Evolutionary conservation across 495 filamentous ascomycete species (phyloP), one percentile per base, ranked within the genome.

Genomic region (Aspergillus ellipticus): DNA sequence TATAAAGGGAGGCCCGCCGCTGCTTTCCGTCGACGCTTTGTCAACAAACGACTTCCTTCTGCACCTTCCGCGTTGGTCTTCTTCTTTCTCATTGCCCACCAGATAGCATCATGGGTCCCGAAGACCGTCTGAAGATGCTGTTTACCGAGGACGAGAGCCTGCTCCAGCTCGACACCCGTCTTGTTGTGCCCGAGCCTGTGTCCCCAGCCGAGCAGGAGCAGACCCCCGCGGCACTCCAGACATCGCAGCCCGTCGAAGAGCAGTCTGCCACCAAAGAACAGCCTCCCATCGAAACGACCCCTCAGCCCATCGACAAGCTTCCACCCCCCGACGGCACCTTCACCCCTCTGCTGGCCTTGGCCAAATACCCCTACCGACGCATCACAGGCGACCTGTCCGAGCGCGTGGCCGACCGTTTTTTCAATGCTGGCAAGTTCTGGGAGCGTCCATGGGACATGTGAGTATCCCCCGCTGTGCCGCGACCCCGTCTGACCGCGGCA

Each of bases 401-500:
- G 62, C 60, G 60, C 7, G 80, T 84, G 53, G 74, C 85, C 53
- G 69, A 71, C 19, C 59, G 49, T 3, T 85, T 82, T 59, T 85
- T 86, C 57, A 84, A 87, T 42, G 68, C 60, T 0, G 70, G 75
- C 9, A 80, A 83, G 26, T 78, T 88, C 57, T 83, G 84, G 58
- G 59, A 78, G 2, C 75, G 82, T 2, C 55, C 69, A 35, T 96
- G 89, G 90, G 85, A 90, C 55, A 58, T 94, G 89, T 95, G 74
- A 81, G 86, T 82, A 6, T 10, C 19, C 4, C 20, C 13, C 6
- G 1, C 13, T 11, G 20, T 24, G 21, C 21, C 13, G n/a, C 16
- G 13, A 29, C n/a, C 15, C 26, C 22, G 13, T n/a, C 28, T 29
- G 43, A 24, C 19, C 4, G 7, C 15, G 15, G 37, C 42, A 92